Evolutionary conservation across 2,329 filamentous ascomycete genomes (phyloP), one percentile per base, ranked within the genome.

Genomic region (Fusarium sp.): DNA sequence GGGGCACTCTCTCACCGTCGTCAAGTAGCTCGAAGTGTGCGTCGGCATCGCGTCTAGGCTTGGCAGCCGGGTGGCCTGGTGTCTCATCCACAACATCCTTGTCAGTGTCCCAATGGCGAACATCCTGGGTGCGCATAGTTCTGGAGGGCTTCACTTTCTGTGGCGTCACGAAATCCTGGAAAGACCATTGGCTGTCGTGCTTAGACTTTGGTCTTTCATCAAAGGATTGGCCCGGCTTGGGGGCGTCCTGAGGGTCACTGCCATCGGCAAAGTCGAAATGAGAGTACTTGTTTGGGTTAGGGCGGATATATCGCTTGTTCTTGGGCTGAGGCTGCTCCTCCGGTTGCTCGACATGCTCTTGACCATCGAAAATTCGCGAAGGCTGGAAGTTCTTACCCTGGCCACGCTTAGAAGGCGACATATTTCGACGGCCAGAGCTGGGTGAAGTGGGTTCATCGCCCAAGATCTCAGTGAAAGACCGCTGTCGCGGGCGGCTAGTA

Each of bases 121-220:
- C 88, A 70, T 96, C 91, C 79, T 94, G 90, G 44, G 88, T 85
- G 68, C 91, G 88, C 60, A 86, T 80, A 28, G 88, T 81, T 81
- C 92, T 93, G 51, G 87, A 84, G 9, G 88, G 87, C 54, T 90
- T 86, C 32, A 84, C 75, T 86, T 97, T 98, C 74, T 92, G 89
- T 0, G 96, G 96, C 1, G 95, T 98, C 22, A 86, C 85, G 78
- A 97, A 97, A 83, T 98, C 95, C 70, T 94, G 90, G 82, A 98
- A 98, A 55, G 91, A 90, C 95, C 96, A 98, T 71, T 94, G 92
- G 73, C 91, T 91, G 67, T 87, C 85, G 80, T 94, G 91, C 84
- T 93, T 94, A 62, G 87, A 86, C 79, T 87, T 88, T 70, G 84
- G 81, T 30, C 81, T 80, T 60, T 87, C 82, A 26, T 86, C 81